A percentile compares a stretch with the other conserved stretches of the same genome.
Conservation (phyloP, 305 asterid genomes). For the Solanum hybrid region DNA sequence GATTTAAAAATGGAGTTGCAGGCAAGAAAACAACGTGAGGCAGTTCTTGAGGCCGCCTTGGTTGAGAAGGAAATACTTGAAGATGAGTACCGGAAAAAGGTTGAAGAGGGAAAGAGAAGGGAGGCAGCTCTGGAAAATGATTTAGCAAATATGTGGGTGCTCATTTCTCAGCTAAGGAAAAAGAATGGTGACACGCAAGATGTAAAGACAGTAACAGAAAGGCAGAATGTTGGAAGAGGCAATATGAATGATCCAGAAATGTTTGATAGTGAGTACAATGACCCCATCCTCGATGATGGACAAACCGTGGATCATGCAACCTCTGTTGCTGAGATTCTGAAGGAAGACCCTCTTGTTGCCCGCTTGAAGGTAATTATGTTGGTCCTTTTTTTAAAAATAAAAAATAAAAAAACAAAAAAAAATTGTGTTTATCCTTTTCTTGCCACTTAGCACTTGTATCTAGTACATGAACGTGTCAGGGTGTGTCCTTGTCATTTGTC, state of each 20-base stretch:
- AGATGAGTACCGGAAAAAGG: constrained; percentile 67
- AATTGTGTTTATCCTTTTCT: not conserved
- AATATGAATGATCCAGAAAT: constrained; percentile 28
- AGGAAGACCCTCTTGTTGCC: constrained; percentile 81
- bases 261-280: constrained; percentile 27
- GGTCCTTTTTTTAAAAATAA: not conserved
- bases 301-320: constrained; percentile 25
- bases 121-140: constrained; percentile 91
- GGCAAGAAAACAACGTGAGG: constrained; percentile 84
- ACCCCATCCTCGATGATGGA: constrained; percentile 24
- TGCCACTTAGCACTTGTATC: not conserved
- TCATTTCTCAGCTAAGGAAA: constrained; percentile 88
- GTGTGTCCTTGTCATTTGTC: not conserved
- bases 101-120: constrained; percentile 78
- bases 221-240: constrained; percentile 26
- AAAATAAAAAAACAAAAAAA: too few species aligned
- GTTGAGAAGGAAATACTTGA: constrained; percentile 78
- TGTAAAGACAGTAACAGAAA: constrained; percentile 15
- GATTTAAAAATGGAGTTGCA: constrained; percentile 81
- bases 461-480: not conserved
- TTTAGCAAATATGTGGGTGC: constrained; percentile 99
- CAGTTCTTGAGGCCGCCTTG: constrained; percentile 75
- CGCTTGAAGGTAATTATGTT: constrained; percentile 56
- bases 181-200: constrained; percentile 42
- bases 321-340: constrained; percentile 35